Evolutionary conservation across 2,329 filamentous ascomycete genomes (phyloP).

Genomic region (Cyphellophora attinorum): DNA sequence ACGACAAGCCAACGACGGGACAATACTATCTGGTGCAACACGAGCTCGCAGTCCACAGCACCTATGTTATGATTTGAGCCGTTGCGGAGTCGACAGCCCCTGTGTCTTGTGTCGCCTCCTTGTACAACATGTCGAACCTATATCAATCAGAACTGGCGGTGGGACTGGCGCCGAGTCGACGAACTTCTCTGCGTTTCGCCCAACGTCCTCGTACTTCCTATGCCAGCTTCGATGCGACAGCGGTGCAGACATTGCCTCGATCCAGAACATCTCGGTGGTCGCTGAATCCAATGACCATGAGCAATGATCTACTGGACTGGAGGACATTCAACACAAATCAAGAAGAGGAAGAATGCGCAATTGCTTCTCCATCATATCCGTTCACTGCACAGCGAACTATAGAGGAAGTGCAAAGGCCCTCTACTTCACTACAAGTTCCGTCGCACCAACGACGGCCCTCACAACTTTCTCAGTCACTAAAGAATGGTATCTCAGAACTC

Average conservation of each 20-base stretch:
- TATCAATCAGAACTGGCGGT: too few species aligned
- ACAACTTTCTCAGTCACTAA: conserved; percentile 13
- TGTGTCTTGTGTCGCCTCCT: too few species aligned
- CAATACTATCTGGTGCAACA: too few species aligned
- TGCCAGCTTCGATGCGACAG: neutral
- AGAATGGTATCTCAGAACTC: conserved; percentile 16
- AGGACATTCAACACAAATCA: conserved; percentile 9
- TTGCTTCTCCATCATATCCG: neutral
- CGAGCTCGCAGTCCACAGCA: too few species aligned
- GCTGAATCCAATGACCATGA: conserved; percentile 4
- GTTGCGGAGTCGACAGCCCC: too few species aligned
- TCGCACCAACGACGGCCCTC: conserved; percentile 15
- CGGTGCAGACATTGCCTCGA: neutral
- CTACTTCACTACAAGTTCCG: neutral
- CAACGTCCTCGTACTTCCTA: neutral
- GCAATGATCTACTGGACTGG: conserved; percentile 13
- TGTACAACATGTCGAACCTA: too few species aligned
- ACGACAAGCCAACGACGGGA: too few species aligned
- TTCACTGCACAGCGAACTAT: too few species aligned
- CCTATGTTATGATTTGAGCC: too few species aligned
- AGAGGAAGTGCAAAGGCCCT: neutral
- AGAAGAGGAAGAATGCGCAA: conserved; percentile 4
- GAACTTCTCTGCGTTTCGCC: neutral
- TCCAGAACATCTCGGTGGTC: conserved; percentile 8
- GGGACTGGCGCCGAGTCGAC: neutral